Percentiles rank a stretch among this genome's conserved stretches.
Conservation (phyloP, 768 basidiomycete genomes). For the Termitomyces bulborhizus region DNA sequence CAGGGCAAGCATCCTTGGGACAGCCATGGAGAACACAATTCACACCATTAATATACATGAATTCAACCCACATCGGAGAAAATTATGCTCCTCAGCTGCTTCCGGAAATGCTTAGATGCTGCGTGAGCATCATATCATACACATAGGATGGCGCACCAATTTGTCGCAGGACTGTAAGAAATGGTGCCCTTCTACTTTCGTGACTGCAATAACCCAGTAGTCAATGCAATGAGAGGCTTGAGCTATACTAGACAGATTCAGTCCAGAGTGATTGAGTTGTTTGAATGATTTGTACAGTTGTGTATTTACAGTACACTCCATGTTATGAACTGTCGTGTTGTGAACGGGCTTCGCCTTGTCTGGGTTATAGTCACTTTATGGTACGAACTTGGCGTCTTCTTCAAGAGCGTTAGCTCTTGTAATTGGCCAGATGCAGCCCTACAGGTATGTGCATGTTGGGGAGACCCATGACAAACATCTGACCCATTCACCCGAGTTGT, state of each 20-base stretch:
- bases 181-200: neutral
- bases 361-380: slow-evolving; percentile 67
- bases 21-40: slow-evolving; percentile 24
- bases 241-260: neutral
- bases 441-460: slow-evolving; percentile 18
- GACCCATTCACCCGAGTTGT: neutral
- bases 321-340: slow-evolving; percentile 7
- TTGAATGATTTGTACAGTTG: neutral
- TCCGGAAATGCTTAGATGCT: neutral
- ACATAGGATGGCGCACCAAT: neutral
- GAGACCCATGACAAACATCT: neutral
- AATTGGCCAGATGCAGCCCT: slow-evolving; percentile 51
- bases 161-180: neutral
- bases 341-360: slow-evolving; percentile 37
- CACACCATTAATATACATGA: slow-evolving; percentile 28
- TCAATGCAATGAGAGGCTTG: neutral
- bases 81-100: neutral
- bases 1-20: slow-evolving; percentile 51
- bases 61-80: neutral
- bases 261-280: neutral
- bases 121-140: neutral
- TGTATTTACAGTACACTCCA: neutral
- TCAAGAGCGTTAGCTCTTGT: slow-evolving; percentile 40
- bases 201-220: neutral
- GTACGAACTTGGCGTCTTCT: slow-evolving; percentile 63